These are phyloP conservation scores for Aspergillus tubingensis DNA, from an alignment of 2,329 filamentous ascomycete genomes.

Conservation along the genomic window DNA sequence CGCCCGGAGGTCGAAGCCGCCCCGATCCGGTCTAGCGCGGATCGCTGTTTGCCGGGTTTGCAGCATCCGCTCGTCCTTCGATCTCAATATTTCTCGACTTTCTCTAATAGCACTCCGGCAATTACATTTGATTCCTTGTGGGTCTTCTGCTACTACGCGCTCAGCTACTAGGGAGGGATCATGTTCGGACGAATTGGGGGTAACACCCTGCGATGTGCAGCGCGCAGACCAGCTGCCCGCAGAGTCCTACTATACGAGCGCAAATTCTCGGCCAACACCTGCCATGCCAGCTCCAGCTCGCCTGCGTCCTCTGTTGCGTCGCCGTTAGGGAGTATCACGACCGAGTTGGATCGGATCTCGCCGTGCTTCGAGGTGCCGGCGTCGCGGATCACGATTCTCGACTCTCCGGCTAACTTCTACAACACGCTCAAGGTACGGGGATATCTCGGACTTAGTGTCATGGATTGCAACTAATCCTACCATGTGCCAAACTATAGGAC, in stretches of 20 bases:
- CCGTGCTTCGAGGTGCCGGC: conserved; percentile 87
- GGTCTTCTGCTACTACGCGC: no score
- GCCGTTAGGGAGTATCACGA: conserved; percentile 61
- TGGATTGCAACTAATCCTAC: conserved; percentile 4
- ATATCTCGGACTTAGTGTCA: neutral
- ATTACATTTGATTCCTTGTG: no score
- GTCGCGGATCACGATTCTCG: conserved; percentile 76
- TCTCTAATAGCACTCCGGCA: neutral
- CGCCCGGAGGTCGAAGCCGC: conserved; percentile 23
- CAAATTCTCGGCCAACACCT: conserved; percentile 40
- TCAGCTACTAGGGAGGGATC: neutral
- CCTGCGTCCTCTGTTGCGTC: conserved; percentile 34
- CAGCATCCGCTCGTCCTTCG: conserved; percentile 13
- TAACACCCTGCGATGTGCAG: conserved; percentile 38
- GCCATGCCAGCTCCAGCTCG: conserved; percentile 25
- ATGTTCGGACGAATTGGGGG: conserved; percentile 47
- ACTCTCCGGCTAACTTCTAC: conserved; percentile 86
- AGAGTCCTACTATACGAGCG: conserved; percentile 36
- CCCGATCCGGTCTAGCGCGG: conserved; percentile 29
- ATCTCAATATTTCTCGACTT: neutral
- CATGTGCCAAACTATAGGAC: conserved; percentile 49
- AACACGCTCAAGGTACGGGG: conserved; percentile 74
- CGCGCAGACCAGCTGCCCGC: conserved; percentile 33
- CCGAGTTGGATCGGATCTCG: conserved; percentile 82
- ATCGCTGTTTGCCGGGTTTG: conserved; percentile 41